A percentile compares a stretch with the other conserved stretches of the same genome.
Evolutionary conservation across 1,139 yeast genomes (phyloP).

Genomic region (Sugiyamaella castrensis): DNA sequence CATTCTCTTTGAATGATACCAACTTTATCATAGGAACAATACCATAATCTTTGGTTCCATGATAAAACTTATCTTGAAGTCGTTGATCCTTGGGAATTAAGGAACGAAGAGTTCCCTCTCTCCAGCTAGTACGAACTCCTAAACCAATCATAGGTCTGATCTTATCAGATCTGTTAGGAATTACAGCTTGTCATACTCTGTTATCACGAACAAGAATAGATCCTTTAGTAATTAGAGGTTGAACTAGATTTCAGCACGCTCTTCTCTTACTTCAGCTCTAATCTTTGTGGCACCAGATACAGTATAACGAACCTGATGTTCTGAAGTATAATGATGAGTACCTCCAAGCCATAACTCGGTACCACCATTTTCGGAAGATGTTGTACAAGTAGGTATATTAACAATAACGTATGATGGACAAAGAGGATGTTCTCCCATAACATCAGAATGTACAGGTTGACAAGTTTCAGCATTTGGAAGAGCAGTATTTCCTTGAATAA

Average conservation of each 20-base stretch:
- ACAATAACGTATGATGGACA: conserved; percentile 15
- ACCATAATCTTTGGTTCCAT: conserved; percentile 12
- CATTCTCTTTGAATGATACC: conserved; percentile 11
- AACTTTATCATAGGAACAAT: conserved; percentile 11
- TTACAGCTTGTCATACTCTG: conserved; percentile 21
- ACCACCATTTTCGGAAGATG: conserved; percentile 18
- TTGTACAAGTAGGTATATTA: conserved; percentile 17
- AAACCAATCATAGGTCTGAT: conserved; percentile 18
- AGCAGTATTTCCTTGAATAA: conserved; percentile 25
- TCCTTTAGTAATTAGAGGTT: conserved; percentile 20
- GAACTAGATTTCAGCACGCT: conserved; percentile 13
- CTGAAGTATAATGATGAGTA: conserved; percentile 13
- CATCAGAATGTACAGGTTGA: conserved; percentile 21
- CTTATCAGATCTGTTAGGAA: conserved; percentile 20
- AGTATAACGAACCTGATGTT: conserved; percentile 5
- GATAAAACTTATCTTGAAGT: conserved; percentile 6
- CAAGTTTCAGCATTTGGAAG: conserved; percentile 16
- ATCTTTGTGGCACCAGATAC: conserved; percentile 8
- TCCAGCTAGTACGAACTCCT: conserved; percentile 13
- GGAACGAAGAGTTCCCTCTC: conserved; percentile 9
- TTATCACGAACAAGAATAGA: conserved; percentile 21
- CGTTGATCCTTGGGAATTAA: conserved; percentile 11
- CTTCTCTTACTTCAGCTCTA: conserved; percentile 11
- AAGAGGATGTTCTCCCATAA: neutral
- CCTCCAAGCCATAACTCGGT: conserved; percentile 24